Conservation (phyloP, 1,284 basidiomycete species). For the Naganishia albida region DNA sequence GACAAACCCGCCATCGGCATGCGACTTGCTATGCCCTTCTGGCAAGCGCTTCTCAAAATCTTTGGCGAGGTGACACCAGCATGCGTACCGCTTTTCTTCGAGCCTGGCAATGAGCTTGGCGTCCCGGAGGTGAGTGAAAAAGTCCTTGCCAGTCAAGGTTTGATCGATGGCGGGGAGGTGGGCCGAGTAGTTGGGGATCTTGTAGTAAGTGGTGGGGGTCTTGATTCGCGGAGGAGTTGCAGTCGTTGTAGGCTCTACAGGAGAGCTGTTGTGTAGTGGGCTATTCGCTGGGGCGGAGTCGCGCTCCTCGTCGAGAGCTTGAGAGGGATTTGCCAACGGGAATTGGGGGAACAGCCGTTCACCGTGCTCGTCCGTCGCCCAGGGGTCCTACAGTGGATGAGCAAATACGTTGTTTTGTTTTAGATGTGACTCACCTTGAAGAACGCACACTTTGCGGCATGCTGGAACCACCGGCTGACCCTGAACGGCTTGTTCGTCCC, state of each 20-base stretch:
- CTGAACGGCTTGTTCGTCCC: neutral
- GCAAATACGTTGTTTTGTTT: too few relatives aligned
- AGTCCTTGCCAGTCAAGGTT: neutral
- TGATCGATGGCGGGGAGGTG: constrained; percentile 1
- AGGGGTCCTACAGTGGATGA: neutral
- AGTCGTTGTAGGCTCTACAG: too few relatives aligned
- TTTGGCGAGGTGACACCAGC: constrained; percentile 4
- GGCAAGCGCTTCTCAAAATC: too few relatives aligned
- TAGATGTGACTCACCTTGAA: too few relatives aligned
- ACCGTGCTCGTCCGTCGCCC: neutral
- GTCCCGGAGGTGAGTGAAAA: neutral
- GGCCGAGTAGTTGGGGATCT: neutral
- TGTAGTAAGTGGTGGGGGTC: too few relatives aligned
- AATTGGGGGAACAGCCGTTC: neutral
- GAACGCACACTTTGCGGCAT: neutral
- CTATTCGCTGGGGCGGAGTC: too few relatives aligned
- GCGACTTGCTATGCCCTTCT: too few relatives aligned
- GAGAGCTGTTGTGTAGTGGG: too few relatives aligned
- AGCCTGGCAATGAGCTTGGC: neutral
- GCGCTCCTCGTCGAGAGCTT: neutral
- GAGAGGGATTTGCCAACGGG: neutral
- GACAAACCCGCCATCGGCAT: too few relatives aligned
- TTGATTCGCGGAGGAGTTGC: too few relatives aligned
- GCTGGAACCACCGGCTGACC: neutral
- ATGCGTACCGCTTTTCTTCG: neutral